A percentile compares a stretch with the other conserved stretches of the same genome.
phyloP scores from a whole-genome alignment of 345 rosid genomes.

The Lepidium aucheri region DNA sequence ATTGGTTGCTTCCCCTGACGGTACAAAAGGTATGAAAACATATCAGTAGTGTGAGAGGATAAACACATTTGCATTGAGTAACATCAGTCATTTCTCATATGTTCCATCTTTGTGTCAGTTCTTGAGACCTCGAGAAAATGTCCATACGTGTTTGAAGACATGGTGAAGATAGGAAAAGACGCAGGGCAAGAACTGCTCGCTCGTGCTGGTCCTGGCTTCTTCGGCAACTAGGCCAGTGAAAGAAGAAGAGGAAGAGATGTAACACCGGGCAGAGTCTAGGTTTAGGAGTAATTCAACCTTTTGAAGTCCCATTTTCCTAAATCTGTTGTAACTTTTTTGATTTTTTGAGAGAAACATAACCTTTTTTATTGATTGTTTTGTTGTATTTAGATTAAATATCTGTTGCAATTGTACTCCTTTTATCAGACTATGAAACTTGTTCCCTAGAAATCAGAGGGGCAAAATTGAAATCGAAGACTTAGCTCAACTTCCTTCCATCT shows the following conservation, averaged over 20 bases:
- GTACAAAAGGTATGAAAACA: slow-evolving; percentile 54
- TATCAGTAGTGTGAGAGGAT: not conserved
- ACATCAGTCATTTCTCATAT: slow-evolving; percentile 2
- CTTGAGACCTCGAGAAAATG: slow-evolving; percentile 92
- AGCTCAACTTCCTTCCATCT: slow-evolving; percentile 64
- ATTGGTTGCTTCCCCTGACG: slow-evolving; percentile 92
- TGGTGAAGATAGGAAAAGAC: slow-evolving; percentile 82
- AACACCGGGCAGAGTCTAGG: slow-evolving; percentile 12
- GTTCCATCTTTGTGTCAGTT: slow-evolving; percentile 42
- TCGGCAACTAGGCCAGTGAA: slow-evolving; percentile 34
- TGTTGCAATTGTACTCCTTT: not conserved
- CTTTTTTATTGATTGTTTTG: slow-evolving; percentile 9
- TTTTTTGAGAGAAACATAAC: slow-evolving; percentile 21
- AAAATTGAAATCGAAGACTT: not conserved
- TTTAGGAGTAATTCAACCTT: slow-evolving; percentile 19
- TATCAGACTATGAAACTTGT: not conserved
- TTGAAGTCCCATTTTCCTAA: not conserved
- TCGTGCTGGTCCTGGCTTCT: slow-evolving; percentile 80
- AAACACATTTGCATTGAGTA: not conserved
- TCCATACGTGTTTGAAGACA: slow-evolving; percentile 51
- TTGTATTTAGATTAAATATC: slow-evolving; percentile 11
- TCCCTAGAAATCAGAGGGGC: not conserved
- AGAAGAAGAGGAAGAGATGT: slow-evolving; percentile 17
- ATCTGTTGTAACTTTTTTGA: slow-evolving; percentile 29
- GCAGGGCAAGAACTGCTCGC: slow-evolving; percentile 91